Evolutionary conservation across 495 filamentous ascomycete genomes (phyloP), one percentile per base, ranked within the genome.

Genomic region (Penicillium verhagenii): DNA sequence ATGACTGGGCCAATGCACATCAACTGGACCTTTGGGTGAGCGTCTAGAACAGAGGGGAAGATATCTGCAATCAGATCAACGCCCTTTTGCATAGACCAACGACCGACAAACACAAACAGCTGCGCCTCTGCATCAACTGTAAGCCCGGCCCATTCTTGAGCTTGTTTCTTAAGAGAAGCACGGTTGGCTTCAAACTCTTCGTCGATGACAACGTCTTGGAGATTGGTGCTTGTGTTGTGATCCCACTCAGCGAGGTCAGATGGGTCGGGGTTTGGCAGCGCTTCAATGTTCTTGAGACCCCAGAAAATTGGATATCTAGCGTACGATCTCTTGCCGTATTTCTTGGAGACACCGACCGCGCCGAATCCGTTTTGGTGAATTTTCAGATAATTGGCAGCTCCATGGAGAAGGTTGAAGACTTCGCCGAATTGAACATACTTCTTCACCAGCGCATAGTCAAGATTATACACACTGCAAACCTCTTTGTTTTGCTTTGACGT

Each of bases 31-130:
- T 84, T 84, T 7, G 81, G 78, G 54, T 85, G 77, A 54, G 84
- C 72, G 55, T 90, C 86, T 18, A 91, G 71, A 53, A 91, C 78
- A 21, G 82, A 78, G 31, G 87, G 86, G 70, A 90, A 84, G 14
- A 88, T 81, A 63, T 91, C 88, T n/a, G 88, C 88, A 57, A 91
- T 90, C n/a, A 90, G 73, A 68, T 91, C 88, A 51, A 91, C 77
- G 50, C 88, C 88, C 67, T 90, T 91, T 63, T 91, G 88, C 76
- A 86, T 82, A 7, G 83, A 88, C 88, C 88, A 91, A 29, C 88
- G 81, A 46, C 88, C 88, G 25, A 91, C 88, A 59, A 91, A 91
- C 4, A 90, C 88, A 55, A 91, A 80, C 9, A 91, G 76, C 55
- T 91, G 87, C 7, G 87, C 88, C 23, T 82, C 76, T 4, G 86